Evolutionary conservation across 2,329 filamentous ascomycete species (phyloP).

Genomic region (Cladophialophora exuberans): DNA sequence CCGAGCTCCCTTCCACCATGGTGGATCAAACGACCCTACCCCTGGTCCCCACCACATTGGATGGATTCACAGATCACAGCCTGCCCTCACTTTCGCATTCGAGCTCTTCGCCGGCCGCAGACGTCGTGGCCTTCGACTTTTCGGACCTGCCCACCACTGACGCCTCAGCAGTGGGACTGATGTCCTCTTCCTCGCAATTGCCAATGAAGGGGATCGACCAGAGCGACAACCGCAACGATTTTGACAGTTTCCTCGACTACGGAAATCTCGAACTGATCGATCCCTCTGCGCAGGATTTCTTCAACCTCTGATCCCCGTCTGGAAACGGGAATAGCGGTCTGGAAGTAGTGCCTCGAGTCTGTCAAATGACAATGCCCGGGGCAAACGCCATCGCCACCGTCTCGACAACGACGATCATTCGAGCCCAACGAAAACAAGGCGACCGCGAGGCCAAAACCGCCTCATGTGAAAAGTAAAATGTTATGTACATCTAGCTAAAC

Average conservation of each 20-base stretch:
- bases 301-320: constrained; percentile 26
- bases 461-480: not conserved
- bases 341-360: too few species aligned
- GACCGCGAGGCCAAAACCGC: not conserved
- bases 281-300: constrained; percentile 29
- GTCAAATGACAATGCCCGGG: too few species aligned
- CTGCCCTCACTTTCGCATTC: constrained; percentile 31
- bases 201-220: constrained; percentile 25
- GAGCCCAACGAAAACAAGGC: not conserved
- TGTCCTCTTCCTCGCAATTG: constrained; percentile 21
- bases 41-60: constrained; percentile 15
- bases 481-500: constrained; percentile 16
- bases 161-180: constrained; percentile 14
- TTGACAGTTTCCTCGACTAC: constrained; percentile 35
- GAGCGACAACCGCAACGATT: constrained; percentile 31
- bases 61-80: constrained; percentile 23
- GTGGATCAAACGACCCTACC: constrained; percentile 25
- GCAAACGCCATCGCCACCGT: too few species aligned
- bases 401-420: too few species aligned
- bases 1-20: constrained; percentile 25
- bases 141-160: constrained; percentile 18
- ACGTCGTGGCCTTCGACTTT: constrained; percentile 33
- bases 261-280: constrained; percentile 31
- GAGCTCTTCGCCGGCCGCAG: constrained; percentile 31
- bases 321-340: too few species aligned